Conservation (phyloP, 768 basidiomycete genomes). For the Guyanaporus albipodus region DNA sequence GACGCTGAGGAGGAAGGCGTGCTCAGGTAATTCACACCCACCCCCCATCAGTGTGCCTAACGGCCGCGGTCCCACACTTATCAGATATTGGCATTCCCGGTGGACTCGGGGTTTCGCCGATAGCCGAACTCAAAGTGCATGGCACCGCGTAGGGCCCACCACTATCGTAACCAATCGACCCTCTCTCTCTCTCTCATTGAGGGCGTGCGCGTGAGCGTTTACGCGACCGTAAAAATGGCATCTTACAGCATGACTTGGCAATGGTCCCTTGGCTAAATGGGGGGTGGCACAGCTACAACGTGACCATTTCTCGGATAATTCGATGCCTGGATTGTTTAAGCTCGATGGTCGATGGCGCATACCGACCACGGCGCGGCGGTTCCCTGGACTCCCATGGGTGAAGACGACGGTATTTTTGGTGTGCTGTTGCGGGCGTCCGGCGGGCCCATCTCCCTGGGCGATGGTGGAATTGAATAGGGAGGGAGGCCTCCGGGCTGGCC, state of each 20-base stretch:
- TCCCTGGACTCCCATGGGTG: too few species aligned
- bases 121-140: not conserved
- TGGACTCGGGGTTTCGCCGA: constrained; percentile 6
- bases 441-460: not conserved
- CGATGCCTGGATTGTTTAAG: constrained; percentile 4
- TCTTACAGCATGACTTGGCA: not conserved
- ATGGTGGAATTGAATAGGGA: not conserved
- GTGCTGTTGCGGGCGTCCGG: not conserved
- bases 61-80: constrained; percentile 5
- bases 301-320: not conserved
- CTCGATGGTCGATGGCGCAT: too few species aligned
- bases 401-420: not conserved
- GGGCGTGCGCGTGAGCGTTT: not conserved
- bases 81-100: constrained; percentile 8
- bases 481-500: not conserved
- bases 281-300: not conserved
- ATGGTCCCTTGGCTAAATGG: not conserved
- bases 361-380: too few species aligned
- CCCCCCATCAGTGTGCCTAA: constrained; percentile 18
- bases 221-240: not conserved
- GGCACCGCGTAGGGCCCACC: not conserved
- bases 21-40: not conserved
- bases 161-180: not conserved
- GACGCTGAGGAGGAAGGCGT: not conserved
- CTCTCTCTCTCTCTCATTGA: not conserved